Percentiles rank a stretch among this genome's conserved stretches.
Evolutionary conservation across 2,329 filamentous ascomycete genomes (phyloP).

Genomic region (Gliomastix tumulicola): DNA sequence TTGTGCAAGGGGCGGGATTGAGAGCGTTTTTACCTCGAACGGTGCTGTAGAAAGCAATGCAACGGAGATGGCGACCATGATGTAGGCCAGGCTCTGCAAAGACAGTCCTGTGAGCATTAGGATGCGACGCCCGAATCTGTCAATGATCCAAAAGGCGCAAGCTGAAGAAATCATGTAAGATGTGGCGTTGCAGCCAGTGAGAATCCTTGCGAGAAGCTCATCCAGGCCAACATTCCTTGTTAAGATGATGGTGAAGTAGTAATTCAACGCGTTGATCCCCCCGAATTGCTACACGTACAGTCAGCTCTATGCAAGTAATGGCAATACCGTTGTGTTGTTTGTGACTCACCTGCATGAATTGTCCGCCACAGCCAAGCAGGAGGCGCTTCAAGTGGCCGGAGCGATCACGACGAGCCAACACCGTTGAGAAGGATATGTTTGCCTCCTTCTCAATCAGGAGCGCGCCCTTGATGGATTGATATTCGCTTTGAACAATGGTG

Average conservation of each 20-base stretch:
- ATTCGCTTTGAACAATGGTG: conserved; percentile 1
- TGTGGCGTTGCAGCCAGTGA: conserved; percentile 8
- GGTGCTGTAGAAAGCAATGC: conserved; percentile 9
- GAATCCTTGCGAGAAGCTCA: conserved; percentile 5
- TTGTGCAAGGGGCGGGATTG: not conserved
- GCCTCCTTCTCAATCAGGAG: not conserved
- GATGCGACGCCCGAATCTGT: conserved; percentile 1
- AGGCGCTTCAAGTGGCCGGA: conserved; percentile 2
- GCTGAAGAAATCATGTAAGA: conserved; percentile 14
- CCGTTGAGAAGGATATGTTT: not conserved
- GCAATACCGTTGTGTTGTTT: not conserved
- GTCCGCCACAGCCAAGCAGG: conserved; percentile 2
- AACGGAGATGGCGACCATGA: conserved; percentile 5
- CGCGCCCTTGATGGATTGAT: conserved; percentile 1
- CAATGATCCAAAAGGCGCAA: conserved; percentile 4
- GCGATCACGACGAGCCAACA: not conserved
- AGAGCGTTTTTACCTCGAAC: conserved; percentile 5
- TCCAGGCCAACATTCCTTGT: conserved; percentile 3
- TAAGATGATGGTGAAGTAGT: conserved; percentile 13
- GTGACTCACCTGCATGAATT: conserved; percentile 2
- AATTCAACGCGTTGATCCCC: conserved; percentile 19
- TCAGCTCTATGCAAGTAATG: not conserved
- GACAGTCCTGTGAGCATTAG: conserved; percentile 4
- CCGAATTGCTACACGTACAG: conserved; percentile 8
- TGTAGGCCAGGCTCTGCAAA: conserved; percentile 3